These are phyloP conservation scores for Chrysoporthe austroafricana DNA, from an alignment of 2,329 filamentous ascomycete genomes.

Conservation along the genomic window DNA sequence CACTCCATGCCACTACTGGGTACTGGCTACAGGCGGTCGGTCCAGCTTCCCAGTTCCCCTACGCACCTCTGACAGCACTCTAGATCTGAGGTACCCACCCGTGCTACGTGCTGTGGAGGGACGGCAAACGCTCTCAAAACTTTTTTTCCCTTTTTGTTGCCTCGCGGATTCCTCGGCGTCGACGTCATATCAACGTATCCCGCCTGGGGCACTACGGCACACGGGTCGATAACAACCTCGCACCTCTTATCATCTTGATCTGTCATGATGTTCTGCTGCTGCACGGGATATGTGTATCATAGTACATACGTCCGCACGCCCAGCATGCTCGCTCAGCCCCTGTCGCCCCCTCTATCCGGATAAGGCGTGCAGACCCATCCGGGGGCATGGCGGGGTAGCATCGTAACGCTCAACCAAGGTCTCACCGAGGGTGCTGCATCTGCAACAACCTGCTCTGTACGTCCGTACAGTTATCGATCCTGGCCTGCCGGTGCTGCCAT, in stretches of 20 bases:
- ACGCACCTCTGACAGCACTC: neutral
- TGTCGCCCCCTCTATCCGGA: neutral
- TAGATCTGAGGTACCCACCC: neutral
- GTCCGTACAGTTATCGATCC: neutral
- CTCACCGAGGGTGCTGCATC: neutral
- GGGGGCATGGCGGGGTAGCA: conserved; percentile 2
- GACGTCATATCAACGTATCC: neutral
- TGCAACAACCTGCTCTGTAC: neutral
- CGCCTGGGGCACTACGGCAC: neutral
- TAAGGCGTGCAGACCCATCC: neutral
- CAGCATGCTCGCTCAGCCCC: neutral
- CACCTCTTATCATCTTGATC: neutral
- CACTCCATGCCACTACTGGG: too few species aligned
- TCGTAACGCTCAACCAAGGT: neutral
- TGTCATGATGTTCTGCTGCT: too few species aligned
- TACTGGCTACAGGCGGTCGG: too few species aligned
- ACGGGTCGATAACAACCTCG: neutral
- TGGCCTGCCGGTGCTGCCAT: neutral
- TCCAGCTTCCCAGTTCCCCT: too few species aligned
- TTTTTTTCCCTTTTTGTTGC: neutral
- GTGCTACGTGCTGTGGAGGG: neutral
- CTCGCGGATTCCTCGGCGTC: neutral
- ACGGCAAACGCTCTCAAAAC: conserved; percentile 4
- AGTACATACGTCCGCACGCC: neutral
- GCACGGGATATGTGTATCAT: neutral